Base-by-base conservation (phyloP, 2,329 filamentous ascomycete species). In the Colletotrichum destructivum region DNA sequence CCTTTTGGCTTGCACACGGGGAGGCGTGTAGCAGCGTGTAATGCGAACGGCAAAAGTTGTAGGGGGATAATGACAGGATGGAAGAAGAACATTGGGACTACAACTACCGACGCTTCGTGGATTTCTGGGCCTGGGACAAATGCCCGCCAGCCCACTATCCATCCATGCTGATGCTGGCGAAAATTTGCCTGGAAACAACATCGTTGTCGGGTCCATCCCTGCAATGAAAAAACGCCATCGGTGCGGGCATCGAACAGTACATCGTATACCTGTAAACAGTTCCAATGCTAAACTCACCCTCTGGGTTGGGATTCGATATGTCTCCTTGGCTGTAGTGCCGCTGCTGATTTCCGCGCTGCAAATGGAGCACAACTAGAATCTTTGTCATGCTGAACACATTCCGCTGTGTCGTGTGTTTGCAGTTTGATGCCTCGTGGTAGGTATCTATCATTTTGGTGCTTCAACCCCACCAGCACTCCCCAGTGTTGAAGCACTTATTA, bases 41-140 rank as follows among this genome's bases (percentile, higher is more conserved):
- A 38, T 15, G 31, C 55, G 44, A 62, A 63, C 69, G 65, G 40
- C 46, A 51, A 13, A 35, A 9, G 31, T 49, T 38, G 31, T 31
- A 31, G 31, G 31, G 31, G 8, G 31, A 31, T 31, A 31, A 31
- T 6, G 31, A 31, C 31, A 31, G 31, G 31, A 31, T 31, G 65
- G 8, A 8, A 7, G 46, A 38, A 55, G 9, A 59, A 40, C 23
- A 55, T 42, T 47, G 65, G 59, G 46, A 71, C 51, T n/a, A 26
- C 69, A 64, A 64, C 65, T 71, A 71, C 59, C 54, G 65, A 44
- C 57, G 21, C 52, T 55, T 63, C 46, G 26, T 26, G 23, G 38
- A 40, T 60, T 51, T 56, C 49, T 49, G 60, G 59, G 66, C 56
- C 65, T 57, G 65, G 21, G 11, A 13, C 38, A 62, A 51, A 46